phyloP scores from a whole-genome alignment of 2,329 filamentous ascomycete genomes.

The Fusarium burgessii region DNA sequence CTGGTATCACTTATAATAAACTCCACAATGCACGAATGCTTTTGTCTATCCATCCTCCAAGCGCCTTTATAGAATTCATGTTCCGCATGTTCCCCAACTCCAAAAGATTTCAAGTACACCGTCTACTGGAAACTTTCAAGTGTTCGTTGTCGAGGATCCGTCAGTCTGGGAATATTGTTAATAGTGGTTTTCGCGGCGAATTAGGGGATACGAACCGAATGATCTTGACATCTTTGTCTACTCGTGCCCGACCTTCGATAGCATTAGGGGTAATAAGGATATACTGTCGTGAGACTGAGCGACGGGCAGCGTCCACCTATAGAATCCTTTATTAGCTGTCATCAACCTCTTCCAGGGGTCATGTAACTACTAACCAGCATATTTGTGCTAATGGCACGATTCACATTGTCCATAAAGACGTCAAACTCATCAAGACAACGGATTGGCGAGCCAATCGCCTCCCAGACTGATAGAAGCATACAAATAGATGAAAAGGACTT shows the following conservation, averaged over 20 bases:
- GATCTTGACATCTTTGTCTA: conserved; percentile 80
- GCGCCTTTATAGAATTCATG: conserved; percentile 14
- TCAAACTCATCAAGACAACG: conserved; percentile 98
- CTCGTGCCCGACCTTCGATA: conserved; percentile 70
- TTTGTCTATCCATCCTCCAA: conserved; percentile 13
- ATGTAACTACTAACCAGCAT: conserved; percentile 78
- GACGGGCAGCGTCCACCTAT: conserved; percentile 84
- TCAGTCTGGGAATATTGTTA: conserved; percentile 58
- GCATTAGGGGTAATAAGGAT: conserved; percentile 96
- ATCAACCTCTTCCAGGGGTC: not conserved
- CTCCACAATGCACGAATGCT: conserved; percentile 14
- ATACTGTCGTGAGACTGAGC: conserved; percentile 91
- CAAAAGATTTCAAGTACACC: conserved; percentile 15
- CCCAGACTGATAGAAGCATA: conserved; percentile 92
- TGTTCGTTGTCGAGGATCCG: conserved; percentile 69
- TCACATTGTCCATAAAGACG: conserved; percentile 99
- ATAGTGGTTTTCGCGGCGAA: conserved; percentile 10
- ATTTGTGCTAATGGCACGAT: conserved; percentile 90
- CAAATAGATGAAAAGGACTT: conserved; percentile 99
- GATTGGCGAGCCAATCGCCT: conserved; percentile 96
- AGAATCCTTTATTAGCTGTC: conserved; percentile 6
- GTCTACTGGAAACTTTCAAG: conserved; percentile 45
- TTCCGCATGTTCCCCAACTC: conserved; percentile 20
- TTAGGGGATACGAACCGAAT: conserved; percentile 67
- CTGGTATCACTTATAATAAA: conserved; percentile 29